Percentiles rank a stretch among this genome's conserved stretches.
Conservation (phyloP, 192 early-diverging fungal species). For the Backusella parvicylindrica region DNA sequence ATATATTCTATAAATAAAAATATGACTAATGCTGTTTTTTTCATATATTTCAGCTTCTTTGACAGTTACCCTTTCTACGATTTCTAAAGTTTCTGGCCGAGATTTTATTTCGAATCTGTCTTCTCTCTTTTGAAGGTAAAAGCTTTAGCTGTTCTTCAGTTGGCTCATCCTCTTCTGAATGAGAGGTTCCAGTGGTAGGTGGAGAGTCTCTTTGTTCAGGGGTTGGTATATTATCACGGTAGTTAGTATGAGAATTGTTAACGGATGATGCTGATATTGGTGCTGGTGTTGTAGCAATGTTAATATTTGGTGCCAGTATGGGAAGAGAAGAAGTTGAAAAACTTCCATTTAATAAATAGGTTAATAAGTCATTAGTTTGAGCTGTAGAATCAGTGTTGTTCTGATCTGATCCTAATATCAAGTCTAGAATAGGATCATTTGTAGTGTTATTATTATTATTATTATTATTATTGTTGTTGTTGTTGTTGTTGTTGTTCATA, state of each 20-base stretch:
- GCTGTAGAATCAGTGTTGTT: not conserved
- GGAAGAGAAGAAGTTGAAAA: not conserved
- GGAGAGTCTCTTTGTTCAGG: not conserved
- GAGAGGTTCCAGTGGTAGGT: constrained; percentile 1
- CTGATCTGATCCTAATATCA: not conserved
- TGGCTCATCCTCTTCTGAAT: constrained; percentile 18
- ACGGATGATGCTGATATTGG: not conserved
- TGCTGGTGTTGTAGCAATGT: not conserved
- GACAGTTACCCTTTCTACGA: constrained; percentile 67
- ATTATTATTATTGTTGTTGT: not conserved
- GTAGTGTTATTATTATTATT: not conserved
- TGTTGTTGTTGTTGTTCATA: not conserved
- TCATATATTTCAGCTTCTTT: not conserved
- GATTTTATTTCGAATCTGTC: constrained; percentile 85
- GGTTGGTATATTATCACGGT: not conserved
- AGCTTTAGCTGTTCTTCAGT: constrained; percentile 49
- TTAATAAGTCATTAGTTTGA: not conserved
- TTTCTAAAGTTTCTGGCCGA: constrained; percentile 83
- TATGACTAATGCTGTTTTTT: not conserved
- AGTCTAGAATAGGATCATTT: constrained; percentile 2
- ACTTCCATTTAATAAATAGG: not conserved
- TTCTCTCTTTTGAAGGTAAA: constrained; percentile 71
- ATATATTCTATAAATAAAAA: constrained; percentile 33
- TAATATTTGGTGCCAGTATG: not conserved
- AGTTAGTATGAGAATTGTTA: not conserved